Evolutionary conservation across 306 rosid species (phyloP).

Genomic region (Quercus cerris): DNA sequence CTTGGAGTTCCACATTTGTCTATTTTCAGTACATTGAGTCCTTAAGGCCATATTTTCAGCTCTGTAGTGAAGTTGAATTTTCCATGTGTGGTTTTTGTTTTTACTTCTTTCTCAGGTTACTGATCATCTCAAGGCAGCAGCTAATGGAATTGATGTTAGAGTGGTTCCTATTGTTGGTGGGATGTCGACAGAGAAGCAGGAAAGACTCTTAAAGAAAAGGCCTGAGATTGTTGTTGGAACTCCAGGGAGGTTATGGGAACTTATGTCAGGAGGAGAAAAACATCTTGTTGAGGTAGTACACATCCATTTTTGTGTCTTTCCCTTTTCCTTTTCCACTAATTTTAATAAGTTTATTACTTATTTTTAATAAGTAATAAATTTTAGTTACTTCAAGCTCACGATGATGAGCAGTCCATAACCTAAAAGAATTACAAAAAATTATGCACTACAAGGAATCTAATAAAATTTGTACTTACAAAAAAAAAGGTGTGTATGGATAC

Average conservation of each 20-base stretch:
- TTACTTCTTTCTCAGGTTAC: conserved; percentile 53
- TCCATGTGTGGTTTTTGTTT: neutral
- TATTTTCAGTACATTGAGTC: neutral
- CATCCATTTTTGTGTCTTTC: no score
- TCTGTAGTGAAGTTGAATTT: neutral
- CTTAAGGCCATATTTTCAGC: neutral
- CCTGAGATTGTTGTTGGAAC: conserved; percentile 95
- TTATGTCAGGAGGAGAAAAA: conserved; percentile 79
- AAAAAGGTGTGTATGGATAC: neutral
- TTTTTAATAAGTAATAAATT: no score
- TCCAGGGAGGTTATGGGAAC: conserved; percentile 98
- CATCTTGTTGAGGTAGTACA: conserved; percentile 76
- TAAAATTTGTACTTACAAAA: no score
- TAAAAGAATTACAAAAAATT: no score
- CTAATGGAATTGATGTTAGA: conserved; percentile 53
- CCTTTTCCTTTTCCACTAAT: no score
- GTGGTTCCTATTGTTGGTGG: conserved; percentile 95
- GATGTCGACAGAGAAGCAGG: conserved; percentile 88
- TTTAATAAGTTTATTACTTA: no score
- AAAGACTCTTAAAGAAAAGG: conserved; percentile 67
- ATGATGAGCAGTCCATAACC: no score
- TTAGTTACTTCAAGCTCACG: no score
- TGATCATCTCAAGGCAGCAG: conserved; percentile 76
- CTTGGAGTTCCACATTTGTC: neutral
- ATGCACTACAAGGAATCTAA: no score